These are phyloP conservation scores for Talaromyces thailandensis DNA, from an alignment of 495 filamentous ascomycete genomes.

Conservation along the genomic window DNA sequence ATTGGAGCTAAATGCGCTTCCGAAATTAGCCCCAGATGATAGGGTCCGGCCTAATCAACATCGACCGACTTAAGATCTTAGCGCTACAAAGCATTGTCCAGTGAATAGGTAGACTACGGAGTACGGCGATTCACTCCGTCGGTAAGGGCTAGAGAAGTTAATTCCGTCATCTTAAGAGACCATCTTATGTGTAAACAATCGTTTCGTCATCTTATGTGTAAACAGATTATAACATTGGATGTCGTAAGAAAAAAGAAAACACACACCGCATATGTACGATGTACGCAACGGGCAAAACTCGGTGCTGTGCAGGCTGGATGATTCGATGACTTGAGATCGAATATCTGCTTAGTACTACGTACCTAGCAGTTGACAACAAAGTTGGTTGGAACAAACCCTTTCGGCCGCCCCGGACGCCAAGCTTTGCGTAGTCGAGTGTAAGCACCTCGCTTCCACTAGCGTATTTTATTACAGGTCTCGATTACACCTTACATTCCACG, in stretches of 20 bases:
- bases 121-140: background rate
- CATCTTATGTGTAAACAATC: background rate
- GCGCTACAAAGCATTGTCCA: background rate
- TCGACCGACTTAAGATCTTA: background rate
- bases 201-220: background rate
- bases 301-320: background rate
- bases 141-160: background rate
- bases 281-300: background rate
- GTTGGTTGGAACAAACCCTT: background rate
- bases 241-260: no score
- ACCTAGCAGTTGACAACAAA: no score
- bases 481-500: background rate
- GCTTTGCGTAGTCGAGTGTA: background rate
- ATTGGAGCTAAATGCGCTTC: no score
- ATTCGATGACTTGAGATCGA: background rate
- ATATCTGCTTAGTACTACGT: no score
- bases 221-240: no score
- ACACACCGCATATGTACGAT: background rate
- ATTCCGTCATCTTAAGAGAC: no score
- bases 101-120: background rate
- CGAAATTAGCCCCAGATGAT: background rate
- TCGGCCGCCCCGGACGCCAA: constrained; percentile 3
- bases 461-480: constrained; percentile 1
- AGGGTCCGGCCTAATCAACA: background rate
- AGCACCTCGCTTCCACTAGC: background rate